Percentiles rank a stretch among this genome's conserved stretches.
Conservation (phyloP, 2,329 filamentous ascomycete species). For the Incumbomyces lentus region DNA sequence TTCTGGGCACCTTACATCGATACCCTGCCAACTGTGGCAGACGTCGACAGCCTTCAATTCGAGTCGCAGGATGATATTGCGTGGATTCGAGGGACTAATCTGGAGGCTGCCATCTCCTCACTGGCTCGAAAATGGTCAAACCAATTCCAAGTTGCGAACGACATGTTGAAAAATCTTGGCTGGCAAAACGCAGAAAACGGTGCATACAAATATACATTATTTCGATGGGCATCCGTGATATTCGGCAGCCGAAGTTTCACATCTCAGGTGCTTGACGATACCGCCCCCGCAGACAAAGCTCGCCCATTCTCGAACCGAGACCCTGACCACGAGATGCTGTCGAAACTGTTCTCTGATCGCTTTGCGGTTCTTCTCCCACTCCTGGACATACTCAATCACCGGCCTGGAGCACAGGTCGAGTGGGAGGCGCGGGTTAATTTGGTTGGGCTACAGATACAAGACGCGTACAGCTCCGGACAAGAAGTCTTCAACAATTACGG, state of each 20-base stretch:
- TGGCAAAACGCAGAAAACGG: slow-evolving; percentile 23
- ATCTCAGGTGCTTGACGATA: slow-evolving; percentile 31
- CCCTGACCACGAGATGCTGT: slow-evolving; percentile 19
- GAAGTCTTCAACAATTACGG: slow-evolving; percentile 63
- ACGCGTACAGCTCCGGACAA: slow-evolving; percentile 41
- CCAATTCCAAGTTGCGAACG: slow-evolving; percentile 28
- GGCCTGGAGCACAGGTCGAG: slow-evolving; percentile 46
- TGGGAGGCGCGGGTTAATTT: slow-evolving; percentile 43
- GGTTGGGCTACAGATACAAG: slow-evolving; percentile 33
- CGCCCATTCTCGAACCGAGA: slow-evolving; percentile 11
- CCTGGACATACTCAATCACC: slow-evolving; percentile 63
- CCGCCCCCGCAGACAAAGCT: slow-evolving; percentile 17
- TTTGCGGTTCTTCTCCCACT: slow-evolving; percentile 61
- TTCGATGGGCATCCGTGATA: slow-evolving; percentile 37
- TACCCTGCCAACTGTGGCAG: slow-evolving; percentile 52
- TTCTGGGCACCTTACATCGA: slow-evolving; percentile 61
- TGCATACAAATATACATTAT: slow-evolving; percentile 34
- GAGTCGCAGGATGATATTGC: slow-evolving; percentile 53
- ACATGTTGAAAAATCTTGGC: slow-evolving; percentile 24
- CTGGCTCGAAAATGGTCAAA: slow-evolving; percentile 27
- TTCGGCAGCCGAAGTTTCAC: slow-evolving; percentile 36
- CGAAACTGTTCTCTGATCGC: slow-evolving; percentile 41
- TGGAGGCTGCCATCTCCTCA: slow-evolving; percentile 22
- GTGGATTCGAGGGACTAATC: slow-evolving; percentile 31
- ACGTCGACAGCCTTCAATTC: slow-evolving; percentile 52